Evolutionary conservation across 495 filamentous ascomycete genomes (phyloP).

Genomic region (Penicillium desertorum): DNA sequence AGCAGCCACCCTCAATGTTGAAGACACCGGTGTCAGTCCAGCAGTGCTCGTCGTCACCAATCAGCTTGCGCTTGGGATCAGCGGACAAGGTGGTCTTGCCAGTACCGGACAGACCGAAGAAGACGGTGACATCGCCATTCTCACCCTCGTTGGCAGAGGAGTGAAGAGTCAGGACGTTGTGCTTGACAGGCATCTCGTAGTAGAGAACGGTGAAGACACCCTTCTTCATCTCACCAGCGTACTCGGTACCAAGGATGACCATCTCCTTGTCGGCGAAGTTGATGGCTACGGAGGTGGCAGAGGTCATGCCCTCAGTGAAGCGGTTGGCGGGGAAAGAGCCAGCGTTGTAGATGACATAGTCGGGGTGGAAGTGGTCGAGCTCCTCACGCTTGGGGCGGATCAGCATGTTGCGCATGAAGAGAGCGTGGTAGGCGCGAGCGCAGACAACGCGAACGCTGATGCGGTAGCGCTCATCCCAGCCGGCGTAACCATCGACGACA

Average conservation of each 20-base stretch:
- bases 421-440: conserved; percentile 96
- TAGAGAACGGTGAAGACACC: conserved; percentile 98
- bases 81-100: conserved; percentile 98
- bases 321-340: conserved; percentile 98
- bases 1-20: conserved; percentile 99
- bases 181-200: conserved; percentile 99
- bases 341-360: conserved; percentile 99
- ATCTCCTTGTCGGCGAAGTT: conserved; percentile 91
- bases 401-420: conserved; percentile 99
- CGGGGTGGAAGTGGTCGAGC: conserved; percentile 93
- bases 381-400: conserved; percentile 89
- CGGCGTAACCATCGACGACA: conserved; percentile 94
- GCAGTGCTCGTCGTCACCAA: conserved; percentile 99
- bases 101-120: conserved; percentile 98
- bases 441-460: conserved; percentile 98
- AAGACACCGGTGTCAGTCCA: conserved; percentile 96
- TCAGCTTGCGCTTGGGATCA: conserved; percentile 91
- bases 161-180: conserved; percentile 97
- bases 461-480: conserved; percentile 97
- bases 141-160: conserved; percentile 90
- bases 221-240: conserved; percentile 99
- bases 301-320: conserved; percentile 98
- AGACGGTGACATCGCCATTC: conserved; percentile 90
- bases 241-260: conserved; percentile 99
- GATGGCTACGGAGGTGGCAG: conserved; percentile 80